Percentiles rank a stretch among this genome's conserved stretches.
Evolutionary conservation across 139 green algal genomes (phyloP).

Genomic region (Penium margaritaceum): DNA sequence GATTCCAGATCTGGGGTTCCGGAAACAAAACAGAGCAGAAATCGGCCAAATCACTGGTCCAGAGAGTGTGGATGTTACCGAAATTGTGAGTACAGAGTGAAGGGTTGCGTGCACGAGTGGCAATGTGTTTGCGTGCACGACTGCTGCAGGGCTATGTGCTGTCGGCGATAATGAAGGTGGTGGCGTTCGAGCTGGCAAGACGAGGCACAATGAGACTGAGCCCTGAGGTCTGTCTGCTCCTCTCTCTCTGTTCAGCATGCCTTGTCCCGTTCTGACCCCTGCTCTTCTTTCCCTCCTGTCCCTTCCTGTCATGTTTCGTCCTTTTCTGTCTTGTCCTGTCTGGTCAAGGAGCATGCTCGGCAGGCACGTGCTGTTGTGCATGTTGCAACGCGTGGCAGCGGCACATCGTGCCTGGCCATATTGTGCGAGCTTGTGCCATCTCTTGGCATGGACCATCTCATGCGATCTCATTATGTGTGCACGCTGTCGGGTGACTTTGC

Average conservation of each 20-base stretch:
- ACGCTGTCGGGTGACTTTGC: too few relatives aligned
- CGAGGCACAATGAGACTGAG: constrained; percentile 3
- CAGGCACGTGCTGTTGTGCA: too few relatives aligned
- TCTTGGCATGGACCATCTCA: too few relatives aligned
- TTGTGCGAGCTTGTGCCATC: too few relatives aligned
- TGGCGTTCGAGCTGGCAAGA: constrained; percentile 28
- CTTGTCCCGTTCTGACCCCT: background rate
- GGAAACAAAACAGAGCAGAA: background rate
- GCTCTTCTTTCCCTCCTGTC: background rate
- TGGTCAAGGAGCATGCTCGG: too few relatives aligned
- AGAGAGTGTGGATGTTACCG: too few relatives aligned
- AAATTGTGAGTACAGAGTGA: too few relatives aligned
- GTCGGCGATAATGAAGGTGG: constrained; percentile 29
- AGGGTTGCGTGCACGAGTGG: background rate
- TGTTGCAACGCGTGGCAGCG: too few relatives aligned
- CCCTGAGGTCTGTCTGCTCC: constrained; percentile 1
- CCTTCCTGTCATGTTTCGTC: background rate
- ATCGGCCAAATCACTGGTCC: background rate
- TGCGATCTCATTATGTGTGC: too few relatives aligned
- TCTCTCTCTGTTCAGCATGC: background rate
- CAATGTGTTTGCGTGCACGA: background rate
- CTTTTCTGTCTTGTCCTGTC: too few relatives aligned
- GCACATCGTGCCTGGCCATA: too few relatives aligned
- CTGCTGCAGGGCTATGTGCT: constrained; percentile 33
- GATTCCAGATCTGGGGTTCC: too few relatives aligned